A percentile compares a stretch with the other conserved stretches of the same genome.
phyloP scores from a whole-genome alignment of 1,284 basidiomycete genomes.

The Moesziomyces antarcticus region DNA sequence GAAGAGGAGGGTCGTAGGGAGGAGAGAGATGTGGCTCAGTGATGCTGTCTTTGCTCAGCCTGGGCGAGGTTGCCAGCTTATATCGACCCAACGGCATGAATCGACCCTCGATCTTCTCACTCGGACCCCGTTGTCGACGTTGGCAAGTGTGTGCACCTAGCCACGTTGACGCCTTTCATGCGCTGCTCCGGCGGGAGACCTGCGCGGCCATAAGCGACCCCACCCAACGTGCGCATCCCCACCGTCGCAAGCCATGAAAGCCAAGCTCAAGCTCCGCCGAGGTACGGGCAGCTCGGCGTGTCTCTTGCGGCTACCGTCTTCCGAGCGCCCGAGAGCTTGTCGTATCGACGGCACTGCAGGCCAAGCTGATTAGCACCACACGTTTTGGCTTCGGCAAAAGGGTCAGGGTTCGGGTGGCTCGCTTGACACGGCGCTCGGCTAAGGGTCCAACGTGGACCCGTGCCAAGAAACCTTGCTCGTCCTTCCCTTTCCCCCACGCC shows the following conservation, averaged over 20 bases:
- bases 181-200: not conserved
- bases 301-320: not conserved
- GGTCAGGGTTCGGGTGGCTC: not conserved
- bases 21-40: not conserved
- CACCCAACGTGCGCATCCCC: too few species aligned
- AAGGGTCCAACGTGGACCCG: not conserved
- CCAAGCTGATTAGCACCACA: slow-evolving; percentile 10
- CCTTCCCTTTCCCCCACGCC: too few species aligned
- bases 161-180: not conserved
- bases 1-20: not conserved
- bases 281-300: too few species aligned
- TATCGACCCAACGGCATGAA: too few species aligned
- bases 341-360: not conserved
- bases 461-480: not conserved
- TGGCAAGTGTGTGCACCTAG: too few species aligned
- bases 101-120: too few species aligned
- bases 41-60: too few species aligned
- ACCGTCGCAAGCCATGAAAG: not conserved
- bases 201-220: not conserved
- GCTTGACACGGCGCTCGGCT: not conserved
- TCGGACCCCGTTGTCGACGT: too few species aligned
- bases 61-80: too few species aligned
- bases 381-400: slow-evolving; percentile 17
- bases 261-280: not conserved
- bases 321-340: not conserved